These are phyloP conservation scores for Blepharisma undulans DNA, from an alignment of 169 alveolate genomes.

Conservation along the genomic window DNA sequence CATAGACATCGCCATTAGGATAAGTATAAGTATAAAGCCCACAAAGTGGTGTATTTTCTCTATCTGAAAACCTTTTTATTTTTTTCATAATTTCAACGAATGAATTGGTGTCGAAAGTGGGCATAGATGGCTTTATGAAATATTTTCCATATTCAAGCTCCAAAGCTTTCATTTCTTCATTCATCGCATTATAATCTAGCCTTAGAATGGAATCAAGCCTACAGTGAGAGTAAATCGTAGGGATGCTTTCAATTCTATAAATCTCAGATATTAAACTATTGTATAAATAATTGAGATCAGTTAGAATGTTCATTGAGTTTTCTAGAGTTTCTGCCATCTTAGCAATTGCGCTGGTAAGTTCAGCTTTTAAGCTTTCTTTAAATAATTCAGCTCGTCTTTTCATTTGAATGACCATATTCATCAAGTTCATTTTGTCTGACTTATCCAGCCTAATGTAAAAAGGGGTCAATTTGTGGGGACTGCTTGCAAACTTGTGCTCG, in stretches of 20 bases:
- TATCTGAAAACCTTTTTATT: background rate
- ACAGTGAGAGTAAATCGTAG: background rate
- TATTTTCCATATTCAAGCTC: background rate
- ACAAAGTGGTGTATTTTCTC: background rate
- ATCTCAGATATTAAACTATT: background rate
- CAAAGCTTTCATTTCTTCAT: background rate
- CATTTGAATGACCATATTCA: background rate
- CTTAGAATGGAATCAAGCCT: background rate
- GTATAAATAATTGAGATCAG: background rate
- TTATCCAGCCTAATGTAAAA: background rate
- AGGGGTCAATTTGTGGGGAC: background rate
- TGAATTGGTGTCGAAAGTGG: background rate
- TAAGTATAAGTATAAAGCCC: background rate
- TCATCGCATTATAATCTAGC: background rate
- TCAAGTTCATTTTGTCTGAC: background rate
- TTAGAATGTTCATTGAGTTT: background rate
- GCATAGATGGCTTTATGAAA: background rate
- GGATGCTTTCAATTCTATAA: background rate
- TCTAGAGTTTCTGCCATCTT: background rate
- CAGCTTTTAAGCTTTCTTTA: background rate
- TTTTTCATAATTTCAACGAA: background rate
- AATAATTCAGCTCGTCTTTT: background rate
- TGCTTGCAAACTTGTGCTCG: background rate
- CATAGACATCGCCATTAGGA: constrained; percentile 49
- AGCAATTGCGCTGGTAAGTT: background rate